Conservation (phyloP, 768 basidiomycete genomes). For the Rhodotorula sphaerocarpa region DNA sequence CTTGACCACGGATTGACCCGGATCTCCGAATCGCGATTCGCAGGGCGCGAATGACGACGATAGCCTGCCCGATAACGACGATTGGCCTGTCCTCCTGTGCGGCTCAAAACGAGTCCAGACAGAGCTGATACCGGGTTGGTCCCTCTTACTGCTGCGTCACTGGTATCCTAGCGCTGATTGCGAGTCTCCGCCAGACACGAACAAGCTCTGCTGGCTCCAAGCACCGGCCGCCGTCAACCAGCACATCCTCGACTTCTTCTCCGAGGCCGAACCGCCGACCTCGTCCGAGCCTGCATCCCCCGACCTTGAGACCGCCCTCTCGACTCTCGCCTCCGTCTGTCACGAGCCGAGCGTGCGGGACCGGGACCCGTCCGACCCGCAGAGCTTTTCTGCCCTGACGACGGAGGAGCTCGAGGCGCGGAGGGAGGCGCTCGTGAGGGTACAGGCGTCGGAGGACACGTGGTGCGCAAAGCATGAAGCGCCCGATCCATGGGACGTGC, state of each 20-base stretch:
- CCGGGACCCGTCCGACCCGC: constrained; percentile 6
- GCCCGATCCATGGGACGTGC: too few relatives aligned
- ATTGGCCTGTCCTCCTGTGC: neutral
- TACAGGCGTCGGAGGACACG: neutral
- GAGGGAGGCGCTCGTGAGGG: neutral
- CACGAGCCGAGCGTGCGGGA: neutral
- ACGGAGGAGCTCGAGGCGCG: neutral
- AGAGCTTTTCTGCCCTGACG: neutral
- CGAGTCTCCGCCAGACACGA: neutral
- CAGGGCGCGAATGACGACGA: constrained; percentile 1
- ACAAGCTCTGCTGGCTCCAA: neutral
- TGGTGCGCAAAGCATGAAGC: too few relatives aligned
- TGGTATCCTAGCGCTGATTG: too few relatives aligned
- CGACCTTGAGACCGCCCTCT: neutral
- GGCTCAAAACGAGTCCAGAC: neutral
- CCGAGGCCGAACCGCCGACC: neutral
- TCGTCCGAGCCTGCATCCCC: neutral
- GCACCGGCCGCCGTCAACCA: neutral
- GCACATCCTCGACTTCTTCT: neutral
- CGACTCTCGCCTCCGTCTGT: neutral
- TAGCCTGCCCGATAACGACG: too few relatives aligned
- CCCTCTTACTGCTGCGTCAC: too few relatives aligned
- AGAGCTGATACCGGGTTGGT: neutral
- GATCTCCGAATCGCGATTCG: neutral
- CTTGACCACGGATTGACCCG: neutral